A percentile compares a stretch with the other conserved stretches of the same genome.
These are phyloP conservation scores for Coprinellus aureogranulatus DNA, from an alignment of 768 basidiomycete genomes.

Conservation along the genomic window DNA sequence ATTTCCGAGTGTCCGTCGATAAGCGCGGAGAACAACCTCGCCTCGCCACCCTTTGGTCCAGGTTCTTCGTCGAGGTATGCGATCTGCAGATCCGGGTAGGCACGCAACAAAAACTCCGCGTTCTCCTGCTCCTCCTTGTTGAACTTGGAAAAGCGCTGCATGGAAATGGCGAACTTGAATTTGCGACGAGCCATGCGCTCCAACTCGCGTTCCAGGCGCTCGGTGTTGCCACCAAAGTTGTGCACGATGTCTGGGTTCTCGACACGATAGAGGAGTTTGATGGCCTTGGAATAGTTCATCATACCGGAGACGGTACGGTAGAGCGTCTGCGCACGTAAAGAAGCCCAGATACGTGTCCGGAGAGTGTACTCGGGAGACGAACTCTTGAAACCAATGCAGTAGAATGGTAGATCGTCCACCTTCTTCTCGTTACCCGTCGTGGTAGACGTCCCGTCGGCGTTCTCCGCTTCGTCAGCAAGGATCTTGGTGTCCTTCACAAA, in stretches of 20 bases:
- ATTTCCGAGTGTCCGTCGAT: constrained; percentile 98
- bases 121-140: constrained; percentile 99
- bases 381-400: constrained; percentile 99
- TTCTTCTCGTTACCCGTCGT: constrained; percentile 74
- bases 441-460: constrained; percentile 51
- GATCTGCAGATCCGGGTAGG: constrained; percentile 97
- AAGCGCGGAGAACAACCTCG: constrained; percentile 84
- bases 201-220: constrained; percentile 90
- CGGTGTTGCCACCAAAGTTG: constrained; percentile 93
- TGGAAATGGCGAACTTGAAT: constrained; percentile 97
- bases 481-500: constrained; percentile 99
- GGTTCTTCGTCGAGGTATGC: constrained; percentile 97
- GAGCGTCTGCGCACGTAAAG: constrained; percentile 94
- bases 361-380: constrained; percentile 98
- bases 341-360: constrained; percentile 99
- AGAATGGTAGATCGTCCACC: constrained; percentile 94
- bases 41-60: constrained; percentile 82
- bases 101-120: constrained; percentile 94
- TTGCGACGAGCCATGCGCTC: constrained; percentile 97
- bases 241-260: constrained; percentile 98
- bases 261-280: constrained; percentile 97
- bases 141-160: constrained; percentile 99
- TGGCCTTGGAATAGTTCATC: constrained; percentile 99
- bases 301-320: constrained; percentile 99
- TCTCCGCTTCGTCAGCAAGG: constrained; percentile 82